A percentile compares a stretch with the other conserved stretches of the same genome.
phyloP scores from a whole-genome alignment of 2,329 filamentous ascomycete species.

The Fusarium burgessii region DNA sequence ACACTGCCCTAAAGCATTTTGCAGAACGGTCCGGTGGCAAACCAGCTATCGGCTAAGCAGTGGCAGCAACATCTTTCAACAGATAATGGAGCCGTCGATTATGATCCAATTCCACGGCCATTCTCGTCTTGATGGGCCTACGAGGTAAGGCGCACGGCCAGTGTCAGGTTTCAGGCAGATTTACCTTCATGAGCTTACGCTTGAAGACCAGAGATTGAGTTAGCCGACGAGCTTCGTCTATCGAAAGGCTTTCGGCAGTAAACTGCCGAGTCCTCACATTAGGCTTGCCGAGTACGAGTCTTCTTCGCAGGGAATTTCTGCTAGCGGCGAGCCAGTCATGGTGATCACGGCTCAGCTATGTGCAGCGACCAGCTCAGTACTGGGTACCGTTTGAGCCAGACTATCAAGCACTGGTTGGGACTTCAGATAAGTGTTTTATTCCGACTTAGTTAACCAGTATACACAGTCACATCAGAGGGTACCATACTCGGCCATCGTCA shows the following conservation, averaged over 20 bases:
- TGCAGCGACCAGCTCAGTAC: background rate
- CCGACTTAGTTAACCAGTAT: background rate
- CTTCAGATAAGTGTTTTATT: background rate
- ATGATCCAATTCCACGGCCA: background rate
- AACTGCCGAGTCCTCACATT: background rate
- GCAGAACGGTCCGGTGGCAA: background rate
- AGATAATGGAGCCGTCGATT: background rate
- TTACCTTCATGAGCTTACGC: no score
- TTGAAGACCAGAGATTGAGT: background rate
- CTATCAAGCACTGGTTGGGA: background rate
- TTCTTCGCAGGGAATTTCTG: background rate
- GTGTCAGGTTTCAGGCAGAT: no score
- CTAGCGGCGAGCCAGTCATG: background rate
- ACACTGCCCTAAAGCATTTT: background rate
- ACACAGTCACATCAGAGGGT: background rate
- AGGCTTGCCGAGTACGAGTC: background rate
- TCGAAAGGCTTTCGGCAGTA: background rate
- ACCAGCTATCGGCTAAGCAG: background rate
- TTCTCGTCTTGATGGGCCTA: background rate
- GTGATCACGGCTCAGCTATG: background rate
- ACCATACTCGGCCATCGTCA: background rate
- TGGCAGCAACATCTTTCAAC: background rate
- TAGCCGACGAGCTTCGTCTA: background rate
- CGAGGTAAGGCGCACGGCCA: background rate
- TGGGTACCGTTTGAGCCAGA: background rate